Evolutionary conservation across 495 filamentous ascomycete species (phyloP), one percentile per base, ranked within the genome.

Genomic region (Evansstolkia leycettana): DNA sequence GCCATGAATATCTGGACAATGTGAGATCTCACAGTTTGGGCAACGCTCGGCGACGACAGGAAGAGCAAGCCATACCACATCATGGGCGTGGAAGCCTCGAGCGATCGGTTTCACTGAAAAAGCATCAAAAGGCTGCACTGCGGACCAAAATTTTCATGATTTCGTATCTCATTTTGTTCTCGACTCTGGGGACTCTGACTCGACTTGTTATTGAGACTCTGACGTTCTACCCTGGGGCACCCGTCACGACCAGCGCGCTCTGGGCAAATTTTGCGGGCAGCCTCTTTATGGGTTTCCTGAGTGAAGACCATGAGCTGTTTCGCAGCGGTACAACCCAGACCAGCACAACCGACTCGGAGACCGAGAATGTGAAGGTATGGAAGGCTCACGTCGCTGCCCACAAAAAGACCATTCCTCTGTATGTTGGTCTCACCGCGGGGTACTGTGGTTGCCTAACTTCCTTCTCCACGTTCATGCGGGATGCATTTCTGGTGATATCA

Each of bases 371-470:
- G 17, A 43, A 56, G 33, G 38, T 46, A 10, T 44, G 57, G 17
- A 54, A 42, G 16, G 46, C 42, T 34, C 15, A 23, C 13, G 45
- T 52, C 17, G n/a, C n/a, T n/a, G 51, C 67, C n/a, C 52, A 60
- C 17, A 86, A 83, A 54, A 86, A 84, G 52, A 75, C 78, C 1
- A 72, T 85, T 14, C 84, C 84, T 0, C 66, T 89, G 0, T 92
- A 84, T 51, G 78, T 90, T 33, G 86, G 85, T 11, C 70, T 94
- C 2, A 71, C 84, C 0, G 85, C 81, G 2, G 85, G 86, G 13
- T 89, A 86, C 55, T 92, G 86, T 54, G 86, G 85, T 30, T 82
- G 74, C 33, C 73, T 90, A 31, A 93, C 85, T 2, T 81, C 76
- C 20, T 92, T 90, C 54, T 87, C 83, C 1, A 73, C 79, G 15